These are phyloP conservation scores for Parascedosporium putredinis DNA, from an alignment of 2,329 filamentous ascomycete species.

Conservation along the genomic window DNA sequence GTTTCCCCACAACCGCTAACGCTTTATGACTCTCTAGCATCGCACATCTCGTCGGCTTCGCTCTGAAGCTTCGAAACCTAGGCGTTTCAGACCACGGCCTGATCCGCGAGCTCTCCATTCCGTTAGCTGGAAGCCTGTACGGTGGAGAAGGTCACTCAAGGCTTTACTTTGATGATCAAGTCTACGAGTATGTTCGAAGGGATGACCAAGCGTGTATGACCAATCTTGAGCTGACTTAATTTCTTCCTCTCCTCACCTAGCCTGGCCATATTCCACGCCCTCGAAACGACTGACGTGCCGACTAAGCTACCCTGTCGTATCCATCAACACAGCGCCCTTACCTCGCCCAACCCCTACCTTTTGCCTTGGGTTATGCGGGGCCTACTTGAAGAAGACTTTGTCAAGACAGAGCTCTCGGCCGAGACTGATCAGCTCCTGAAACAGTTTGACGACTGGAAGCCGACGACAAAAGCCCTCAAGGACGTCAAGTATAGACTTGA, in stretches of 20 bases:
- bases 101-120: conserved; percentile 77
- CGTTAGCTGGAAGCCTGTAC: conserved; percentile 84
- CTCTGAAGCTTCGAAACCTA: conserved; percentile 85
- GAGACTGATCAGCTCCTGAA: conserved; percentile 73
- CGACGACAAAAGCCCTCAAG: conserved; percentile 78
- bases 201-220: too few species aligned
- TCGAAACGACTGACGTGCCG: conserved; percentile 56
- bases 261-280: conserved; percentile 59
- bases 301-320: conserved; percentile 23
- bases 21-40: conserved; percentile 38
- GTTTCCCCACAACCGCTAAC: background rate
- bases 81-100: conserved; percentile 89
- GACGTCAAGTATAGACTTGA: conserved; percentile 94
- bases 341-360: conserved; percentile 71
- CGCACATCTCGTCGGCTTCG: conserved; percentile 84
- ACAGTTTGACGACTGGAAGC: conserved; percentile 92
- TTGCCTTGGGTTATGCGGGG: conserved; percentile 94
- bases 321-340: conserved; percentile 19
- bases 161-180: conserved; percentile 78
- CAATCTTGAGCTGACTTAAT: too few species aligned
- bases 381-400: conserved; percentile 80
- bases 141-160: conserved; percentile 87
- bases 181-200: conserved; percentile 59
- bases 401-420: conserved; percentile 65
- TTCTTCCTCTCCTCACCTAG: conserved; percentile 15